Percentiles rank a stretch among this genome's conserved stretches.
Conservation (phyloP, 23 red algal species). For the Pyropia yezoensis region DNA sequence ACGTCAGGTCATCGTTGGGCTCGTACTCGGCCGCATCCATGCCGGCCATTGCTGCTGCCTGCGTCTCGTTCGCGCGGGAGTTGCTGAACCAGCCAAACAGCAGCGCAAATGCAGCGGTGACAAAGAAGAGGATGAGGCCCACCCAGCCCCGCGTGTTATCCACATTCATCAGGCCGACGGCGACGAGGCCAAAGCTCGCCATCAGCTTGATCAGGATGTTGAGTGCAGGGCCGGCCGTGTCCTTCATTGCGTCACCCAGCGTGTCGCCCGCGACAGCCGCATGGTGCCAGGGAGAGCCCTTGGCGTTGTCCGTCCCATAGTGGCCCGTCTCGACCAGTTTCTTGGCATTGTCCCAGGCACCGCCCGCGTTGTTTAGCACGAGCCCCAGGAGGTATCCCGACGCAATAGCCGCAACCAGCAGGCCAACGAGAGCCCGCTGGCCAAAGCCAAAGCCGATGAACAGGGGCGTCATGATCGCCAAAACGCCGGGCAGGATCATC, state of each 20-base stretch:
- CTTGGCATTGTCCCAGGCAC: slow-evolving; percentile 83
- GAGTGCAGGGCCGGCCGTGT: slow-evolving; percentile 64
- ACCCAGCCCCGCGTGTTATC: slow-evolving; percentile 33
- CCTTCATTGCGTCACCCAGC: slow-evolving; percentile 54
- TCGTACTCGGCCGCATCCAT: too few relatives aligned
- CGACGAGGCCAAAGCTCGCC: slow-evolving; percentile 34
- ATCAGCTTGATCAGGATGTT: slow-evolving; percentile 60
- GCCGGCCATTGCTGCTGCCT: too few relatives aligned
- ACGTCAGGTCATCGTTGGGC: too few relatives aligned
- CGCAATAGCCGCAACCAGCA: slow-evolving; percentile 43
- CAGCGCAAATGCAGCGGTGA: neutral
- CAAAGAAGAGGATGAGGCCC: slow-evolving; percentile 32
- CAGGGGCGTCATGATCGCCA: slow-evolving; percentile 67
- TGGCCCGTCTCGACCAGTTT: slow-evolving; percentile 67
- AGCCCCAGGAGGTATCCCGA: slow-evolving; percentile 54
- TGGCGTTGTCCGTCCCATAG: slow-evolving; percentile 40
- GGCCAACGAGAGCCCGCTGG: slow-evolving; percentile 25
- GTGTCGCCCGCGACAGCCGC: slow-evolving; percentile 58
- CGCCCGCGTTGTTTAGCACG: slow-evolving; percentile 43
- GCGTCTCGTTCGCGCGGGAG: too few relatives aligned
- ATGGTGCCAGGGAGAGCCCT: slow-evolving; percentile 62
- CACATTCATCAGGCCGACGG: slow-evolving; percentile 27
- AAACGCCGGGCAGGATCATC: slow-evolving; percentile 47
- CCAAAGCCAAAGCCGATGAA: slow-evolving; percentile 79
- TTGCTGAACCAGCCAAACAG: slow-evolving; percentile 1